Evolutionary conservation across 2,329 filamentous ascomycete genomes (phyloP), one percentile per base, ranked within the genome.

Genomic region (Cladosporium cucumerinum): DNA sequence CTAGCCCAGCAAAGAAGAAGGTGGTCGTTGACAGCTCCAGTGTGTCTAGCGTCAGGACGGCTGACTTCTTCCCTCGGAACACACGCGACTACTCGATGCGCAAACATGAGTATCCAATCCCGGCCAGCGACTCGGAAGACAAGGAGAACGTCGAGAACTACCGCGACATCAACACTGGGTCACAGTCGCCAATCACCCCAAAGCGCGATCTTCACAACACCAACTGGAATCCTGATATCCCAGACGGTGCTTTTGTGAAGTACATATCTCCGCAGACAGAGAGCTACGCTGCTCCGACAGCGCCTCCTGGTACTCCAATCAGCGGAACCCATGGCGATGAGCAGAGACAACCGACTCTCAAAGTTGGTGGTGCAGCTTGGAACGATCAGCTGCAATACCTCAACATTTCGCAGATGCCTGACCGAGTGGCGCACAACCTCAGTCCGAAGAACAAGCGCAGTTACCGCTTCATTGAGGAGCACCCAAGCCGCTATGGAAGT

Each of bases 41-140:
- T 64, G 66, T 72, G n/a, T 72, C 75, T 11, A 78, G 76, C 67
- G 74, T 76, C 64, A 70, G 71, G 34, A 78, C 76, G 12, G 72
- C 73, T 23, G 76, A 78, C 66, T 78, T 78, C 72, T 78, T 78
- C 65, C 76, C 76, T 11, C 69, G 69, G 66, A 75, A 78, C 64
- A 74, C 76, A 28, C 68, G 70, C 34, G 75, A 78, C 21, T 75
- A 77, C 61, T 78, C 76, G 6, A 72, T 72, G 51, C 72, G 72
- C 30, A 74, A 73, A 60, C 68, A 76, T 28, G 70, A 70, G 16
- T 74, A 74, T 58, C 69, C 70, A 12, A 55, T 66, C 7, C 55
- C 59, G 2, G 28, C 36, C 6, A 64, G 69, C 16, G 55, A 60
- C 2, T 67, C 66, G 1, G 69, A 68, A 10, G 66, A 69, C 39